phyloP scores from a whole-genome alignment of 352 stramenopile species.

The Phytophthora hibernalis region DNA sequence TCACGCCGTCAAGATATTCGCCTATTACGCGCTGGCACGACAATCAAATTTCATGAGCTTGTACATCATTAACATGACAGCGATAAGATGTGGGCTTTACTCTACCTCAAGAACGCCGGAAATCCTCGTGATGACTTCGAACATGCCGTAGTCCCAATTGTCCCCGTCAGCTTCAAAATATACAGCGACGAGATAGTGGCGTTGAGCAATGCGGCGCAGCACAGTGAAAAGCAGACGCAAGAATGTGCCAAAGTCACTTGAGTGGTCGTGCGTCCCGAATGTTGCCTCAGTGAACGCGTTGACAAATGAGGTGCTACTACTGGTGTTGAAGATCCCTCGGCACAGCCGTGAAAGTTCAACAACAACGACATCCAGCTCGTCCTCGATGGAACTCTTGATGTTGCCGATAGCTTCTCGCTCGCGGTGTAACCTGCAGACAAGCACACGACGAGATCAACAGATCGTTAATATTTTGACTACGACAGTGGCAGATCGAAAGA shows the following conservation, averaged over 20 bases:
- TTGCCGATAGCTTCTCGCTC: conserved; percentile 81
- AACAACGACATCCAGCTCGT: conserved; percentile 70
- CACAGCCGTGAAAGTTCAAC: conserved; percentile 75
- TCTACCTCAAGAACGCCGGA: conserved; percentile 62
- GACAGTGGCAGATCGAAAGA: not conserved
- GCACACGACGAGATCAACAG: conserved; percentile 1
- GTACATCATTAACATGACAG: not conserved
- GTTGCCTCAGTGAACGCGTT: conserved; percentile 78
- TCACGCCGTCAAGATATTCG: conserved; percentile 69
- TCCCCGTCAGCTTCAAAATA: conserved; percentile 75
- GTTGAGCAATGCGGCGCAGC: conserved; percentile 65
- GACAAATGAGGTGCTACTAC: conserved; percentile 79
- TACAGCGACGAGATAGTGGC: conserved; percentile 66
- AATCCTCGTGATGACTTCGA: conserved; percentile 71
- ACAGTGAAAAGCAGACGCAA: conserved; percentile 73
- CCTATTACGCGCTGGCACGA: conserved; percentile 55
- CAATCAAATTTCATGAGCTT: not conserved
- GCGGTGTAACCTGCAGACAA: conserved; percentile 60
- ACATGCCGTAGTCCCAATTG: conserved; percentile 73
- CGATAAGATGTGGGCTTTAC: not conserved
- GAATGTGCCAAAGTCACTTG: conserved; percentile 74
- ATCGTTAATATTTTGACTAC: not conserved
- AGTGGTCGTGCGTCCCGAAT: conserved; percentile 74
- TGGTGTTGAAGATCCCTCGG: conserved; percentile 74
- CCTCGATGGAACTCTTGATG: conserved; percentile 73